Base-by-base conservation (phyloP, 345 rosid genomes). In the Citrus medica region DNA sequence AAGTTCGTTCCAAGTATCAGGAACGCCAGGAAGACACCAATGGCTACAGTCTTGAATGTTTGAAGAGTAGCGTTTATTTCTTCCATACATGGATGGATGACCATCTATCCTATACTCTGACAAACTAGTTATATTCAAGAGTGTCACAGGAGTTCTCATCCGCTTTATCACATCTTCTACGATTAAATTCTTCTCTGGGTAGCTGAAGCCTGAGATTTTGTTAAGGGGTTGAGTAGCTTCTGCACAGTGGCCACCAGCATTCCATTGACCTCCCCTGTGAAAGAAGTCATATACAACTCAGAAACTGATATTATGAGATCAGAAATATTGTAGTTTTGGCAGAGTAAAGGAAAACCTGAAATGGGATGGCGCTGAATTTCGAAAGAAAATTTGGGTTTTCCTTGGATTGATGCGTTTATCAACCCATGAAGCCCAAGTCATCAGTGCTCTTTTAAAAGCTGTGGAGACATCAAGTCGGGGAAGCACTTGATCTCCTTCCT, bases 11-110 rank as follows among this genome's bases (percentile, higher is more conserved):
- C 98, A 96, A 6, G 87, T 82, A 85, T 94, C 99, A 33, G 97
- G 98, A 82, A 92, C 89, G 16, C 98, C 97, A 25, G 98, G 98
- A 67, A 96, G 97, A 82, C 99, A 94, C 98, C 99, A 94, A 78
- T 94, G 99, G 78, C 99, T 96, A 84, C 99, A 96, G 81, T 96
- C 98, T 79, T 92, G 91, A 76, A 87, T 80, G 24, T 84, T 83
- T 10, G 86, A 74, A 22, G 86, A 80, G 42, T 69, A 79, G 8
- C 84, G 79, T 16, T 85, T 85, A 83, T 82, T 87, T 82, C 81
- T 79, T 38, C 98, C 97, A 5, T 83, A 90, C 4, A 81, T 79
- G 8, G 96, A 90, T 56, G 98, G 97, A 79, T 95, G 97, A 27
- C 94, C 94, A 63, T 92, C 96, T 6, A 89, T 86, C 81, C 98